Evolutionary conservation across 345 rosid genomes (phyloP).

Genomic region (Mallotus nudiflorus): DNA sequence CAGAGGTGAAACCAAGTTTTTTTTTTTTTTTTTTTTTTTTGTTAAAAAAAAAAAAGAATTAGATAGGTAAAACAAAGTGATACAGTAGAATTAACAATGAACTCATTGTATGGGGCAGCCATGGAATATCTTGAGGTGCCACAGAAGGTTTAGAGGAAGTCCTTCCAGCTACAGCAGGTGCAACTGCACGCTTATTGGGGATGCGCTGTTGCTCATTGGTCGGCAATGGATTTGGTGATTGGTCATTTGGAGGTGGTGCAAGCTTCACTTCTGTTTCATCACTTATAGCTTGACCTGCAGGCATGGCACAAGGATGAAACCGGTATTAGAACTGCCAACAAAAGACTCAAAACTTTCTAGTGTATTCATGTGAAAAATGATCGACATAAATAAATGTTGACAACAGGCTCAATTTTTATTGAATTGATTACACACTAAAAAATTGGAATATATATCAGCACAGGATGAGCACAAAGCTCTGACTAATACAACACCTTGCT

Average conservation of each 20-base stretch:
- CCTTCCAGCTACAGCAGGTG: conserved; percentile 26
- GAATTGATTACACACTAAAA: too few relatives aligned
- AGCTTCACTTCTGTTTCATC: conserved; percentile 11
- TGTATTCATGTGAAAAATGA: not conserved
- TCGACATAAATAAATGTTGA: not conserved
- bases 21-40: too few relatives aligned
- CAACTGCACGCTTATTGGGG: conserved; percentile 19
- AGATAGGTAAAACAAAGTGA: not conserved
- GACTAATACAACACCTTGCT: too few relatives aligned
- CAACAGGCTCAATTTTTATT: too few relatives aligned
- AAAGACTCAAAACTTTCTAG: not conserved
- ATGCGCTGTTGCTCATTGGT: conserved; percentile 34
- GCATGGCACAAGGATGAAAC: not conserved
- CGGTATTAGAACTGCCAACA: not conserved
- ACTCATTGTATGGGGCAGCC: not conserved
- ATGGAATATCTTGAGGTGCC: conserved; percentile 16
- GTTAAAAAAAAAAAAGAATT: not conserved
- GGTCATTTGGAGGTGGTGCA: conserved; percentile 19
- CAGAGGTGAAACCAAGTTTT: too few relatives aligned
- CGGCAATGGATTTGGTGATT: conserved; percentile 33
- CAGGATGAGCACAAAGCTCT: too few relatives aligned
- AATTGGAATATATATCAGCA: too few relatives aligned
- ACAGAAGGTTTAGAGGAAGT: conserved; percentile 20
- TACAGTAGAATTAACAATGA: conserved; percentile 16
- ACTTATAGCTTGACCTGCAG: conserved; percentile 31